Percentiles rank a stretch among this genome's conserved stretches.
Evolutionary conservation across 495 filamentous ascomycete genomes (phyloP).

Genomic region (Stereocaulon alpinum): DNA sequence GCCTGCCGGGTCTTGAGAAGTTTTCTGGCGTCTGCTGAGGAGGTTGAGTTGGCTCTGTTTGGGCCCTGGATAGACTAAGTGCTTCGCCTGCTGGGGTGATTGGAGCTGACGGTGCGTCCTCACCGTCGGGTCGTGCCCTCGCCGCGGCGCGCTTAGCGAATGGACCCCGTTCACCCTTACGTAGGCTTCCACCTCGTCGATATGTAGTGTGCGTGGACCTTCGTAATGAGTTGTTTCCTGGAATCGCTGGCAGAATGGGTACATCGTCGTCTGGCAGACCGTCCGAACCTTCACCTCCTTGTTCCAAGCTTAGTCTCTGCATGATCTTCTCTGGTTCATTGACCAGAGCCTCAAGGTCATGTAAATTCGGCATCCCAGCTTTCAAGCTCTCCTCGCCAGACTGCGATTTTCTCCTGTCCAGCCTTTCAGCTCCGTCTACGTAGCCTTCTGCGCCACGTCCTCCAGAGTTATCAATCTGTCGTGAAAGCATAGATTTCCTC

Average conservation of each 20-base stretch:
- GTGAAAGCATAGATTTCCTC: slow-evolving; percentile 93
- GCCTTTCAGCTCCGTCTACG: slow-evolving; percentile 75
- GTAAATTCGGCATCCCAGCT: slow-evolving; percentile 49
- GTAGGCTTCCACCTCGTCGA: slow-evolving; percentile 75
- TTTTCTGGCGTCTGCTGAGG: slow-evolving; percentile 17
- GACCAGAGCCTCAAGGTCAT: slow-evolving; percentile 67
- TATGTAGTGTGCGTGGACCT: slow-evolving; percentile 91
- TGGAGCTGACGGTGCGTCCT: slow-evolving; percentile 42
- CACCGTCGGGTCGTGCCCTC: slow-evolving; percentile 46
- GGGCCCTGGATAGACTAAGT: slow-evolving; percentile 53
- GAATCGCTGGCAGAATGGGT: slow-evolving; percentile 69
- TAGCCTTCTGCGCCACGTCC: slow-evolving; percentile 56
- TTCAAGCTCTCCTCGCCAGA: slow-evolving; percentile 41
- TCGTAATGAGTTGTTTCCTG: slow-evolving; percentile 60
- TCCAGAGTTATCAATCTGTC: slow-evolving; percentile 68
- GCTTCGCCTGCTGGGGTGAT: slow-evolving; percentile 33
- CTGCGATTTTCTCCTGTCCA: slow-evolving; percentile 65
- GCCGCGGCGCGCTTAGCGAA: slow-evolving; percentile 65
- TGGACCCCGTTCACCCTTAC: slow-evolving; percentile 63
- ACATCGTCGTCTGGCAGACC: slow-evolving; percentile 59
- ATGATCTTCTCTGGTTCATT: slow-evolving; percentile 64
- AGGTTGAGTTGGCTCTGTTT: slow-evolving; percentile 61
- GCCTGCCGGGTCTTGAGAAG: slow-evolving; percentile 21
- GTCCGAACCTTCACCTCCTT: slow-evolving; percentile 30
- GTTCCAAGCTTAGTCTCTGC: slow-evolving; percentile 53